phyloP scores from a whole-genome alignment of 768 basidiomycete species.

The Phylloporus arenicola region DNA sequence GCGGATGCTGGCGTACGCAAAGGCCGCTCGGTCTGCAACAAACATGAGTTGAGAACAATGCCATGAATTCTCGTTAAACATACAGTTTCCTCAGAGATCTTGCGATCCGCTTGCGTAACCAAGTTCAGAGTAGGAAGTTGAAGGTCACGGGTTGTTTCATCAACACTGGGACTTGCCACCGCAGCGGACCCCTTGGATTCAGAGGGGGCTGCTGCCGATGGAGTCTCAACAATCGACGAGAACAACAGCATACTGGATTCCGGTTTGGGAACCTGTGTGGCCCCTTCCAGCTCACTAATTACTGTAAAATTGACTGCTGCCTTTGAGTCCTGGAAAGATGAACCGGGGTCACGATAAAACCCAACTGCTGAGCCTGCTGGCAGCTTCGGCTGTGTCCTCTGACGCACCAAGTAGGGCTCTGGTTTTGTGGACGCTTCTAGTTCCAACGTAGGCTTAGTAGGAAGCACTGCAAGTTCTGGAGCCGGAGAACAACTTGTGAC shows the following conservation, averaged over 20 bases:
- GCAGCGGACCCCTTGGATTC: conserved; percentile 6
- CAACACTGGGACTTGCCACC: conserved; percentile 7
- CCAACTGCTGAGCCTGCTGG: conserved; percentile 68
- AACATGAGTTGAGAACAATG: conserved; percentile 9
- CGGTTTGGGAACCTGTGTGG: conserved; percentile 2
- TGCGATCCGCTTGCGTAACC: conserved; percentile 39
- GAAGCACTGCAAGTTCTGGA: conserved; percentile 36
- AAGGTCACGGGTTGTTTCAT: conserved; percentile 5
- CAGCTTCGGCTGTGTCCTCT: conserved; percentile 62
- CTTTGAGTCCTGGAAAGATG: conserved; percentile 44
- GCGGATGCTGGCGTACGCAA: conserved; percentile 43
- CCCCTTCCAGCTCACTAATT: conserved; percentile 63
- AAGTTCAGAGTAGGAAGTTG: conserved; percentile 17
- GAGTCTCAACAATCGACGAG: conserved; percentile 15
- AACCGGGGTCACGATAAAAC: conserved; percentile 62
- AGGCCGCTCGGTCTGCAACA: conserved; percentile 37
- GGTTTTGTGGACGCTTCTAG: conserved; percentile 29
- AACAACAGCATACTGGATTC: conserved; percentile 24
- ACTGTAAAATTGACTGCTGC: conserved; percentile 69
- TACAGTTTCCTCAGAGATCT: conserved; percentile 52
- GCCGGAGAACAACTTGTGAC: conserved; percentile 66
- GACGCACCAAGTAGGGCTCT: conserved; percentile 32
- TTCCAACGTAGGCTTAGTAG: conserved; percentile 28
- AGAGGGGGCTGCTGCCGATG: conserved; percentile 5
- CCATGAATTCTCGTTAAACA: conserved; percentile 20